Evolutionary conservation across 257 asterid species (phyloP), one percentile per base, ranked within the genome.

Genomic region (Solanum peruvianum): DNA sequence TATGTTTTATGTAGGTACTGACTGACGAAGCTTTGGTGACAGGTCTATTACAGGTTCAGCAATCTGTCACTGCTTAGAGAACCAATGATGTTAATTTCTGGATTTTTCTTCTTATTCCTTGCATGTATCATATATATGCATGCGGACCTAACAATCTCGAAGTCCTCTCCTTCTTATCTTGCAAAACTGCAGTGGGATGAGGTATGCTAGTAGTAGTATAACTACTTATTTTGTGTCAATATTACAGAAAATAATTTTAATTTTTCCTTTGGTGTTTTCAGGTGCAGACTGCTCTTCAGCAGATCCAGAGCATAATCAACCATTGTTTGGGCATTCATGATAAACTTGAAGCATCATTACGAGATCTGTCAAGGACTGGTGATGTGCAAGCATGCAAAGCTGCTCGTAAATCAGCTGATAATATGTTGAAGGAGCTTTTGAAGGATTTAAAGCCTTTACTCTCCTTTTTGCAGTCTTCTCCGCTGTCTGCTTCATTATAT

Each of bases 121-220:
- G 95, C 96, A 76, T 97, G 99, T 88, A 86, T 95, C 52, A 87
- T 91, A 66, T 97, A 97, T 88, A 88, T 89, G 60, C 98, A 88
- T 84, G 97, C 96, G 87, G 99, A 97, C 95, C 89, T 97, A 92
- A 97, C 99, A 81, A 97, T 97, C 90, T 97, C 99, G 10, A 97
- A 95, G 89, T 93, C 98, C 10, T 95, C 99, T 37, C 88, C 98
- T 85, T 94, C 99, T 86, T 94, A 95, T 90, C 87, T 95, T 56
- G 98, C 99, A 76, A 95, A 94, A 89, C 95, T 94, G 89, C 99
- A 97, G 86, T 95, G 99, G 98, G 99, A 97, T 86, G 99, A 95
- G 99, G 99, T 94, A 89, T 47, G 86, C 41, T 35, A 15, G 82
- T 6, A 15, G 78, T 6, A 29, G 49, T 83, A 64, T 80, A 47